Evolutionary conservation across 495 filamentous ascomycete species (phyloP).

Genomic region (Hypoxylon perforatum): DNA sequence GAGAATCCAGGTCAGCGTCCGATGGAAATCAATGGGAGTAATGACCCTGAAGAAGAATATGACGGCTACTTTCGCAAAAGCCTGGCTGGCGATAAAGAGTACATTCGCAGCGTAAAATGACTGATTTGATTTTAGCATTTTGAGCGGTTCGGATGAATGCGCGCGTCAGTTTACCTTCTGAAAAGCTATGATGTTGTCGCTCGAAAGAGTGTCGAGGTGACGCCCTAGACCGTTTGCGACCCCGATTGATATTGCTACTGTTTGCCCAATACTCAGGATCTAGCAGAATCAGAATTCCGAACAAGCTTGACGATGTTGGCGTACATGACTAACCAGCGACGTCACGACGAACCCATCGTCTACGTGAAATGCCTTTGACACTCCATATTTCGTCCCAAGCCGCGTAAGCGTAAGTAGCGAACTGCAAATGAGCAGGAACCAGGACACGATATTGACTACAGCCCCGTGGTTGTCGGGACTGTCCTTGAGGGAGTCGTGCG

Average conservation of each 20-base stretch:
- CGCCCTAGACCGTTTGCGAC: constrained; percentile 39
- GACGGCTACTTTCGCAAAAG: constrained; percentile 49
- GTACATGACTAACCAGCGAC: constrained; percentile 26
- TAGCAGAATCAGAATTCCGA: constrained; percentile 6
- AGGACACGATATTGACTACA: constrained; percentile 28
- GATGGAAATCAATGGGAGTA: constrained; percentile 37
- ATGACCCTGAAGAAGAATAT: constrained; percentile 47
- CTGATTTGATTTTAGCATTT: constrained; percentile 34
- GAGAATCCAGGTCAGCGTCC: constrained; percentile 20
- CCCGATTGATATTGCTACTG: constrained; percentile 35
- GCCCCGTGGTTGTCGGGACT: constrained; percentile 21
- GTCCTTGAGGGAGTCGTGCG: constrained; percentile 8
- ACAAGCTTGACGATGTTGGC: background rate
- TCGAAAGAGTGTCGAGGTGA: constrained; percentile 24
- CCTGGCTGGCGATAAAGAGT: constrained; percentile 46
- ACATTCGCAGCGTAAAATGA: constrained; percentile 48
- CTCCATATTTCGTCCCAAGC: constrained; percentile 31
- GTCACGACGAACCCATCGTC: constrained; percentile 37
- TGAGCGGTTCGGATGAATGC: no score
- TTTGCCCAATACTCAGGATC: constrained; percentile 18
- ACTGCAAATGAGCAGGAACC: constrained; percentile 33
- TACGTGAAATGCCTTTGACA: constrained; percentile 25
- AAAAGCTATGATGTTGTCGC: constrained; percentile 1
- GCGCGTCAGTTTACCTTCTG: constrained; percentile 15
- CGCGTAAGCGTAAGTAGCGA: constrained; percentile 25